Conservation (phyloP, 352 stramenopile genomes). For the Pythium rhizo-oryzae region DNA sequence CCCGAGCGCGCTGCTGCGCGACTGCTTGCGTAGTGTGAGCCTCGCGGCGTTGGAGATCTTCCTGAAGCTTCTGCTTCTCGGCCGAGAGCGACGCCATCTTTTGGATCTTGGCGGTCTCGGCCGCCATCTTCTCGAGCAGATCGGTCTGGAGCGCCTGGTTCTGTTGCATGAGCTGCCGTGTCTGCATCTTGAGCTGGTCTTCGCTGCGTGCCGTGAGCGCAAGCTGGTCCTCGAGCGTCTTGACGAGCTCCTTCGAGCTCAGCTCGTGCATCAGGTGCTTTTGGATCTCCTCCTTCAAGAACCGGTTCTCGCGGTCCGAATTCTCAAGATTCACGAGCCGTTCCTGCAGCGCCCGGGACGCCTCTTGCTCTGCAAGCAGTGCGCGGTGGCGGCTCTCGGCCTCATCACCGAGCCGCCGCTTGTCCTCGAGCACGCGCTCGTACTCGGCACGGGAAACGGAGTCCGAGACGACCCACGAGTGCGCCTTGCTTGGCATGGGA, state of each 20-base stretch:
- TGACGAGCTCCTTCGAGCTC: constrained; percentile 51
- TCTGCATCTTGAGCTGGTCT: constrained; percentile 72
- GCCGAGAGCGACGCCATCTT: constrained; percentile 64
- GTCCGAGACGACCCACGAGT: background rate
- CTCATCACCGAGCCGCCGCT: constrained; percentile 32
- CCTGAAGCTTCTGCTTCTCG: constrained; percentile 58
- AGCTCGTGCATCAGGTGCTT: constrained; percentile 63
- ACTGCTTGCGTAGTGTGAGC: constrained; percentile 36
- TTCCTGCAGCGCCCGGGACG: constrained; percentile 41
- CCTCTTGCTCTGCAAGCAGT: constrained; percentile 39
- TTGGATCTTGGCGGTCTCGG: constrained; percentile 66
- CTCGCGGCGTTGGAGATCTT: constrained; percentile 54
- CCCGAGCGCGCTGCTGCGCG: constrained; percentile 15
- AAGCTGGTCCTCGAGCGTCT: constrained; percentile 58
- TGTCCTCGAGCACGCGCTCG: constrained; percentile 46
- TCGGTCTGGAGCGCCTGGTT: constrained; percentile 70
- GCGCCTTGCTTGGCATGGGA: too few relatives aligned
- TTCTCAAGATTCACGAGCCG: constrained; percentile 44
- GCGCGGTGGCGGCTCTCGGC: constrained; percentile 23
- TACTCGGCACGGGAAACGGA: constrained; percentile 34
- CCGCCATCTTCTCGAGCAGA: constrained; percentile 66
- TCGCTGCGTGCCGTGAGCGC: constrained; percentile 57
- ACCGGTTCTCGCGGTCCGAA: constrained; percentile 55
- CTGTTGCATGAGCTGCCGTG: constrained; percentile 67
- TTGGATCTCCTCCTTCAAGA: constrained; percentile 65